phyloP scores from a whole-genome alignment of 2,329 filamentous ascomycete species.

The Epichloe glyceriae region DNA sequence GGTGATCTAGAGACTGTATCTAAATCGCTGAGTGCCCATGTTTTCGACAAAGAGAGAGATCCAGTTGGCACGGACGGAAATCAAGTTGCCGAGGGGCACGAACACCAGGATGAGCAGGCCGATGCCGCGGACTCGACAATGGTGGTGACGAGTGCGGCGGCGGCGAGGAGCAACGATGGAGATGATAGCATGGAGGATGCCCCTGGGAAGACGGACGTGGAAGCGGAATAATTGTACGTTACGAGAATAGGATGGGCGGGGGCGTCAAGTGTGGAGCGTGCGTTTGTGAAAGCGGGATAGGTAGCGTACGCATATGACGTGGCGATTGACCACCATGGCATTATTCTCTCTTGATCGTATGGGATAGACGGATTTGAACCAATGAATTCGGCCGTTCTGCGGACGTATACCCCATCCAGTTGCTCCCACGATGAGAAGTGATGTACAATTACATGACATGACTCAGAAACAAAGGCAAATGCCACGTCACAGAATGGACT shows the following conservation, averaged over 20 bases:
- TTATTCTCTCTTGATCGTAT: no score
- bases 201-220: not conserved
- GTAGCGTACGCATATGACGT: no score
- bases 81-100: not conserved
- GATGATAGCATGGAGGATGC: slow-evolving; percentile 10
- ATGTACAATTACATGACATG: no score
- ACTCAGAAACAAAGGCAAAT: no score
- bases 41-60: slow-evolving; percentile 13
- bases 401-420: no score
- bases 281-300: no score
- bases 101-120: slow-evolving; percentile 4
- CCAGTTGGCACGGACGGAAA: not conserved
- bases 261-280: no score
- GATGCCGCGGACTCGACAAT: slow-evolving; percentile 5
- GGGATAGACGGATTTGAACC: no score
- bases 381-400: no score
- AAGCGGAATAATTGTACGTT: not conserved
- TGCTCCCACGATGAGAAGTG: no score
- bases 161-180: slow-evolving; percentile 2
- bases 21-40: slow-evolving; percentile 14
- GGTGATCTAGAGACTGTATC: slow-evolving; percentile 6
- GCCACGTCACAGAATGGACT: not conserved
- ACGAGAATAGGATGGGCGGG: not conserved
- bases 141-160: not conserved
- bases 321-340: no score